Conservation (phyloP, 805 yeast species). For the Helenozyma baotianmanensis region DNA sequence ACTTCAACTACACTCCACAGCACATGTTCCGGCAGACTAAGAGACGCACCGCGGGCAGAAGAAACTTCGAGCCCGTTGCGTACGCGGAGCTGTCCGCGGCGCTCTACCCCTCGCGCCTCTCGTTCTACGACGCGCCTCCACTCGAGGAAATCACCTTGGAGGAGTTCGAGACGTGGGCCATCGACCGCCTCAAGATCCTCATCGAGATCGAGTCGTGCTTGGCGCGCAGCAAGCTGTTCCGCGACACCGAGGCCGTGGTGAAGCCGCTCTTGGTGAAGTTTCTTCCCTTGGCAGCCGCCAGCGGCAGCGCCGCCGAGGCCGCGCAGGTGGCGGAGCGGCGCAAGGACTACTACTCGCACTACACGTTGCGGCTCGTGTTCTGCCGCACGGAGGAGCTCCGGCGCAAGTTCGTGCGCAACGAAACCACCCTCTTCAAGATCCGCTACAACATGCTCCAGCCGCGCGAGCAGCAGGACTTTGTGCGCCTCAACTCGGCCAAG, state of each 20-base stretch:
- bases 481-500: conserved; percentile 48
- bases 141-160: conserved; percentile 82
- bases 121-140: conserved; percentile 77
- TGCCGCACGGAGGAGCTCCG: conserved; percentile 83
- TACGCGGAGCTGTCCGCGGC: conserved; percentile 26
- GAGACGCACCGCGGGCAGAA: conserved; percentile 69
- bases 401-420: conserved; percentile 72
- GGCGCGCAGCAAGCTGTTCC: conserved; percentile 56
- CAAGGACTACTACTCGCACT: conserved; percentile 92
- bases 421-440: conserved; percentile 65
- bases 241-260: conserved; percentile 62
- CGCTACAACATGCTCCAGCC: conserved; percentile 63
- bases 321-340: conserved; percentile 54
- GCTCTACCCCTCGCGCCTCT: conserved; percentile 56
- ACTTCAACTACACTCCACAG: no score
- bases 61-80: conserved; percentile 48
- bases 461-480: conserved; percentile 66
- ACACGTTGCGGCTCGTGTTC: conserved; percentile 80
- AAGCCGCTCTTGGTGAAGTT: conserved; percentile 60
- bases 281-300: conserved; percentile 53
- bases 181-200: conserved; percentile 78
- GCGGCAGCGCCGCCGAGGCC: conserved; percentile 30
- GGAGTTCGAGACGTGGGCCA: conserved; percentile 93
- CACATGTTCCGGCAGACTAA: conserved; percentile 69
- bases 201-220: conserved; percentile 77